Base-by-base conservation (phyloP, 2,329 filamentous ascomycete species). In the Colletotrichum sp. region DNA sequence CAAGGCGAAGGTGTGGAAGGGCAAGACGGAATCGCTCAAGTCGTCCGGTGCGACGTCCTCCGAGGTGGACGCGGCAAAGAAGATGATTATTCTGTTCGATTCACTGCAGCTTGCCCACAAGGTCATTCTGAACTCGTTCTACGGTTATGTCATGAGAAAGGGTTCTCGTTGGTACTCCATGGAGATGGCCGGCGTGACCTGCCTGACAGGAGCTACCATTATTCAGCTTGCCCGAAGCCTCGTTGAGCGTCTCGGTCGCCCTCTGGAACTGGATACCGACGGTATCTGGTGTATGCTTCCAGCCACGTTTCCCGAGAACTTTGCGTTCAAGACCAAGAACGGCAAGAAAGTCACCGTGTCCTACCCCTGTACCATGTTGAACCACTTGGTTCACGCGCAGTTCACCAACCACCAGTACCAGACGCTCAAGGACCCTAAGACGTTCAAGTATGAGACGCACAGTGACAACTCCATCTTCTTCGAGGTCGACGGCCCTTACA, bases 251-350 rank as follows among this genome's bases (percentile, higher is more conserved):
- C 94, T 99, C 48, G 97, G 97, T 28, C 91, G 97, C 72, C 97
- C 97, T 0, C 89, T 99, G 68, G 97, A 99, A 84, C 89, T 99
- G 65, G 97, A 99, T 84, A 99, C 97, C 4, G 97, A 99, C 82
- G 97, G 98, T 91, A 99, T 99, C 81, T 99, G 97, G 98, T 99
- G 97, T 86, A 99, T 99, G 91, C 90, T 99, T 80, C 97, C 97
- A 0, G 96, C 95, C 1, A 97, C 95, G 0, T 99, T 99, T 80
- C 97, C 97, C 0, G 97, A 99, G 82, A 98, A 99, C 84, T 98
- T 98, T 81, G 90, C 93, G 0, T 98, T 99, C 88, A 98, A 94
- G 81, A 86, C 98, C 79, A 98, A 96, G 85, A 98, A 96, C 80
- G 97, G 97, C 79, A 99, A 98, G 89, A 99, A 98, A 83, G 83